Base-by-base conservation (phyloP, 805 yeast species). In the Candida orba region DNA sequence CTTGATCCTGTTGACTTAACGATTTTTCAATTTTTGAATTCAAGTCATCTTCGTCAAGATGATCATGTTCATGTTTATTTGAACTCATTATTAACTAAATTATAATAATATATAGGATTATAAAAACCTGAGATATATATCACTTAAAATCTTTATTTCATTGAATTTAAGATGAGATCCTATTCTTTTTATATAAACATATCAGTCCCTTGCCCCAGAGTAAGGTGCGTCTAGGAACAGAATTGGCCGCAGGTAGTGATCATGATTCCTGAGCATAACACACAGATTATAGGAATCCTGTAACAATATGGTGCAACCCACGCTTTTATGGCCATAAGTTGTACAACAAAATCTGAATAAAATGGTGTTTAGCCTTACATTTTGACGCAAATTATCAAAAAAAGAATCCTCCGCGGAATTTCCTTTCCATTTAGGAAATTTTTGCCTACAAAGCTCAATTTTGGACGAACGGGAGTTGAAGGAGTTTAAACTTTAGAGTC, bases 361-460 rank as follows among this genome's bases (percentile, higher is more conserved):
- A 36, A 15, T 13, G 15, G 36, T 13, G 36, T 25, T 31, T 17
- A 25, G 39, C 39, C 39, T 25, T 10, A n/a, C 39, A 34, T 20
- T 12, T 22, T 34, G 36, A 25, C 22, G 15, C 15, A 24, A 25
- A 38, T 31, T 27, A 9, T 27, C 29, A 12, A 9, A 10, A 9
- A 17, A 6, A 17, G 22, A 38, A 31, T 17, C 25, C 36, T 20
- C 29, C 36, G 40, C 41, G 41, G 41, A 38, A 38, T n/a, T 30
- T 15, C 8, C 6, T 14, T 9, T 32, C 41, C 36, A 15, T 31
- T 31, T 29, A 38, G 41, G 41, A 30, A 38, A 38, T 38, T 15
- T 30, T 38, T 31, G 41, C 36, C 41, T 22, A 32, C 22, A 15
- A 14, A 34, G 20, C 31, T 35, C 30, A 3, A 27, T 14, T 15